These are phyloP conservation scores for Hypoxylon sp. DNA, from an alignment of 2,329 filamentous ascomycete genomes.

Conservation along the genomic window DNA sequence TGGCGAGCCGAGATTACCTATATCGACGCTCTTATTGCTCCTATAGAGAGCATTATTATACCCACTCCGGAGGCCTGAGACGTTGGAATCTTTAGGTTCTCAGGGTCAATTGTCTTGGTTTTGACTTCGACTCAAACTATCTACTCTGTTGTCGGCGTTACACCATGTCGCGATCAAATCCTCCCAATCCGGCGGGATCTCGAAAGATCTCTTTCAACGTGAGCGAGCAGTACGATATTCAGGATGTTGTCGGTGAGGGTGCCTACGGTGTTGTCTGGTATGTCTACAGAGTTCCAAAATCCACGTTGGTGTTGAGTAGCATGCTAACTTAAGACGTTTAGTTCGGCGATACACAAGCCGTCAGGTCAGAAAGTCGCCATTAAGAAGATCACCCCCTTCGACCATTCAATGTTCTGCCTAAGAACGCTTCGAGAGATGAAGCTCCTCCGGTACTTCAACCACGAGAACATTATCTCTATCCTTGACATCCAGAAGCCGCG, in stretches of 20 bases:
- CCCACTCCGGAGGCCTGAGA: slow-evolving; percentile 27
- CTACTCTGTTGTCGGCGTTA: slow-evolving; percentile 25
- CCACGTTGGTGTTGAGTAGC: neutral
- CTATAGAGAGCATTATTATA: slow-evolving; percentile 35
- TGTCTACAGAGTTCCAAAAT: slow-evolving; percentile 55
- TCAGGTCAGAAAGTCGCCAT: slow-evolving; percentile 99
- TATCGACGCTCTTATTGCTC: slow-evolving; percentile 40
- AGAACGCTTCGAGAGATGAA: slow-evolving; percentile 99
- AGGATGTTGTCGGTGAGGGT: slow-evolving; percentile 98
- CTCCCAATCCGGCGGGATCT: slow-evolving; percentile 73
- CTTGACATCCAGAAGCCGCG: slow-evolving; percentile 98
- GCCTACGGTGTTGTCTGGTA: slow-evolving; percentile 99
- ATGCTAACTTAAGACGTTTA: slow-evolving; percentile 56
- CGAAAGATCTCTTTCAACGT: slow-evolving; percentile 99
- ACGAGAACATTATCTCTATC: slow-evolving; percentile 99
- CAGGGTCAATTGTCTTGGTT: slow-evolving; percentile 11
- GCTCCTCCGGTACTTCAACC: slow-evolving; percentile 97
- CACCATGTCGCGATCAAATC: slow-evolving; percentile 70
- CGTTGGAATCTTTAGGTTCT: slow-evolving; percentile 28
- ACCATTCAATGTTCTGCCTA: slow-evolving; percentile 99
- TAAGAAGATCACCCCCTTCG: slow-evolving; percentile 99
- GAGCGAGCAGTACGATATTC: slow-evolving; percentile 99
- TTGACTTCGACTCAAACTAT: slow-evolving; percentile 18
- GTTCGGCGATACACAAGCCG: slow-evolving; percentile 97
- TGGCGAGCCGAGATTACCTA: slow-evolving; percentile 46